Evolutionary conservation across 352 stramenopile species (phyloP).

Genomic region (Phytophthora europaea): DNA sequence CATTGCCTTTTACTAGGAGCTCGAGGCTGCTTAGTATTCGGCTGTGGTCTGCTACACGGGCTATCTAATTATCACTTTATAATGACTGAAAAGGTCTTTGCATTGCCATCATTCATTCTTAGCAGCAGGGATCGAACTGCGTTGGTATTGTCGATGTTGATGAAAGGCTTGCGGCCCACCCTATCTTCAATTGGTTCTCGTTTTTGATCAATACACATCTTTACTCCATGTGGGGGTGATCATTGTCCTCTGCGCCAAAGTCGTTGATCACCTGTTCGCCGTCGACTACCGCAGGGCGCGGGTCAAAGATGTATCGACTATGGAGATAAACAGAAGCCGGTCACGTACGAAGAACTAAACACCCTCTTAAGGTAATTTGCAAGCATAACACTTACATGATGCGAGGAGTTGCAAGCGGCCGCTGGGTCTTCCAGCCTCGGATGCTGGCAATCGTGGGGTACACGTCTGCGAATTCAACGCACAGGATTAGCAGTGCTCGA

Average conservation of each 20-base stretch:
- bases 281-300: conserved; percentile 51
- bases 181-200: conserved; percentile 15
- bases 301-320: conserved; percentile 76
- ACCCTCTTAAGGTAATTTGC: not conserved
- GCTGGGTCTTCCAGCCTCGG: conserved; percentile 94
- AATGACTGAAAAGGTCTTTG: conserved; percentile 20
- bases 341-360: conserved; percentile 1
- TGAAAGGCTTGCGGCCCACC: conserved; percentile 2
- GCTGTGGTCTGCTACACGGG: conserved; percentile 3
- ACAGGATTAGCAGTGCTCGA: conserved; percentile 15
- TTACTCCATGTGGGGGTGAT: conserved; percentile 72
- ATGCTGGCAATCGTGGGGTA: conserved; percentile 98
- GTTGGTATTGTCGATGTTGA: conserved; percentile 3
- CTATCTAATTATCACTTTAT: conserved; percentile 39
- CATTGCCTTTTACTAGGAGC: not conserved
- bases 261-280: conserved; percentile 74
- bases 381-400: conserved; percentile 78
- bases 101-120: conserved; percentile 18
- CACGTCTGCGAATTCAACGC: conserved; percentile 84
- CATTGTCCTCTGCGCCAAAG: conserved; percentile 49
- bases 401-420: conserved; percentile 93
- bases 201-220: conserved; percentile 24
- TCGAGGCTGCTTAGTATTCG: not conserved
- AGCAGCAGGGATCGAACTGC: not conserved
- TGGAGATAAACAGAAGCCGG: not conserved